Evolutionary conservation across 768 basidiomycete species (phyloP).

Genomic region (Porphyrellus cyaneotinctus): DNA sequence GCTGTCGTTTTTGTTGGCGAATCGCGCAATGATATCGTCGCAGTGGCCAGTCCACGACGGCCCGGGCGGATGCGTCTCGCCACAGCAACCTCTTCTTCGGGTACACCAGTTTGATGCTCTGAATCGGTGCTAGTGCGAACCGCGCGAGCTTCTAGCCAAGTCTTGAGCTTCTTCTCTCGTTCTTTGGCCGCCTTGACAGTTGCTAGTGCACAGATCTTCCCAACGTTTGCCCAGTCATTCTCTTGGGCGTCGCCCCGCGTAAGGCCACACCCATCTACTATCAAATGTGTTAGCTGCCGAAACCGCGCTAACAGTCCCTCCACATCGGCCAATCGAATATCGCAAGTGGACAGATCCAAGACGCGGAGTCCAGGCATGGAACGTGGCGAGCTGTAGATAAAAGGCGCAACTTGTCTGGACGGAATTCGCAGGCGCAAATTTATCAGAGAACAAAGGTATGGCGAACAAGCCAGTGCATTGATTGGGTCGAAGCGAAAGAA

Average conservation of each 20-base stretch:
- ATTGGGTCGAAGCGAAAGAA: conserved; percentile 71
- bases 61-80: conserved; percentile 38
- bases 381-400: conserved; percentile 31
- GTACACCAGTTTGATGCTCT: background rate
- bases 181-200: conserved; percentile 61
- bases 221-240: conserved; percentile 59
- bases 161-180: conserved; percentile 58
- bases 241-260: conserved; percentile 48
- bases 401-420: conserved; percentile 49
- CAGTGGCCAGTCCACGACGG: conserved; percentile 58
- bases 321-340: conserved; percentile 50
- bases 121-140: background rate
- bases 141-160: conserved; percentile 41
- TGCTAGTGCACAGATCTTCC: conserved; percentile 55
- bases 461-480: conserved; percentile 42
- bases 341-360: conserved; percentile 76
- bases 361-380: conserved; percentile 46
- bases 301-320: conserved; percentile 52
- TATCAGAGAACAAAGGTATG: conserved; percentile 40
- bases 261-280: conserved; percentile 65
- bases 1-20: conserved; percentile 17
- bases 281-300: conserved; percentile 52
- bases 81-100: conserved; percentile 1
- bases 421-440: conserved; percentile 72
- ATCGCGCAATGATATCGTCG: conserved; percentile 58